Conservation (phyloP, 495 filamentous ascomycete species). For the Xylaria cubensis region DNA sequence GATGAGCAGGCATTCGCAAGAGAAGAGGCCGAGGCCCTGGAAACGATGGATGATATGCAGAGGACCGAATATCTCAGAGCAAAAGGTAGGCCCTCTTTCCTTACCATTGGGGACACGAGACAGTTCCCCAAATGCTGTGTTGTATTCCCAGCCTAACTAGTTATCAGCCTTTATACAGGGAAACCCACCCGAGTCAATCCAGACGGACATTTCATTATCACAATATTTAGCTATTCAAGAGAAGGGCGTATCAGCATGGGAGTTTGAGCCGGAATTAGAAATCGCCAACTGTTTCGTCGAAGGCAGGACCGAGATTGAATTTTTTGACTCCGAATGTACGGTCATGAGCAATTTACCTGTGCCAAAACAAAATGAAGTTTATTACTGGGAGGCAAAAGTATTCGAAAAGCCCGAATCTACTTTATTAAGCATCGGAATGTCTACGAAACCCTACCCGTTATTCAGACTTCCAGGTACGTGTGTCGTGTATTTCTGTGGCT, state of each 20-base stretch:
- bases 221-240: slow-evolving; percentile 98
- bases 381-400: slow-evolving; percentile 99
- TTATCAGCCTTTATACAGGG: slow-evolving; percentile 84
- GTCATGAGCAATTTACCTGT: slow-evolving; percentile 96
- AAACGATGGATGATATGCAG: slow-evolving; percentile 93
- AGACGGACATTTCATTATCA: slow-evolving; percentile 96
- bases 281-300: slow-evolving; percentile 99
- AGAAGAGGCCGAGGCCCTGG: slow-evolving; percentile 94
- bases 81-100: slow-evolving; percentile 75
- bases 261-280: slow-evolving; percentile 96
- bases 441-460: slow-evolving; percentile 94
- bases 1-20: slow-evolving; percentile 91
- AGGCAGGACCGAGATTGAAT: slow-evolving; percentile 94
- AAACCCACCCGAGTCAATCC: slow-evolving; percentile 92
- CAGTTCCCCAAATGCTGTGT: not conserved
- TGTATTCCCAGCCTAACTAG: slow-evolving; percentile 29
- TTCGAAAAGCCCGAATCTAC: slow-evolving; percentile 95
- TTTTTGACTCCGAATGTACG: slow-evolving; percentile 96
- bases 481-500: slow-evolving; percentile 13
- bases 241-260: slow-evolving; percentile 98
- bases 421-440: slow-evolving; percentile 85
- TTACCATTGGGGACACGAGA: not conserved
- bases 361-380: slow-evolving; percentile 98
- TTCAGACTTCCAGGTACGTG: slow-evolving; percentile 89
- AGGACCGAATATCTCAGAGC: slow-evolving; percentile 90